Conservation (phyloP, 2,329 filamentous ascomycete genomes). For the Xylariomycetidae sp. region DNA sequence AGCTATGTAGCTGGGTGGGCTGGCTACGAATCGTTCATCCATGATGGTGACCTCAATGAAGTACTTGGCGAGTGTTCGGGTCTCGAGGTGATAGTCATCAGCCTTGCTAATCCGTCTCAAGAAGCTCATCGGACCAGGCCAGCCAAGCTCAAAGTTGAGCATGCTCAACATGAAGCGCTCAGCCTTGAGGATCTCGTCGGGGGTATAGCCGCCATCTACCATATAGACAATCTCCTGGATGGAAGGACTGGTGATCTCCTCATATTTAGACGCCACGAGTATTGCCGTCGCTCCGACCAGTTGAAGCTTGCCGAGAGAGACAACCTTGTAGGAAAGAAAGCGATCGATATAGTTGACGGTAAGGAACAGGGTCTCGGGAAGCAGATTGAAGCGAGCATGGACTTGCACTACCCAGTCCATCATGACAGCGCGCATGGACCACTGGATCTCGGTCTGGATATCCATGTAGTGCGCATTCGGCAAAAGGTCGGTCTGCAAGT, state of each 20-base stretch:
- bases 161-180: conserved; percentile 98
- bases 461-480: conserved; percentile 96
- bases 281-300: conserved; percentile 93
- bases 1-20: conserved; percentile 82
- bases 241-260: conserved; percentile 97
- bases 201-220: conserved; percentile 86
- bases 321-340: conserved; percentile 89
- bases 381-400: conserved; percentile 80
- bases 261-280: conserved; percentile 94
- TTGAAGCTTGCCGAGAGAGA: conserved; percentile 91
- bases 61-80: conserved; percentile 92
- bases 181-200: conserved; percentile 91
- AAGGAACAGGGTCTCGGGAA: conserved; percentile 92
- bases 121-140: conserved; percentile 99
- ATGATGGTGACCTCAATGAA: conserved; percentile 95
- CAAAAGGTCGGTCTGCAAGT: conserved; percentile 62
- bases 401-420: conserved; percentile 99
- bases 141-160: conserved; percentile 91
- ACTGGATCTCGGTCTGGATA: conserved; percentile 92
- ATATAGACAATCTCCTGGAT: conserved; percentile 96
- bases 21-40: conserved; percentile 94
- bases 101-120: conserved; percentile 95
- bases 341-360: conserved; percentile 96
- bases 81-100: conserved; percentile 95
- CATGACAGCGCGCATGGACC: conserved; percentile 95